Conservation (phyloP, 2,329 filamentous ascomycete genomes). For the Aspergillus pseudoviridinutans region DNA sequence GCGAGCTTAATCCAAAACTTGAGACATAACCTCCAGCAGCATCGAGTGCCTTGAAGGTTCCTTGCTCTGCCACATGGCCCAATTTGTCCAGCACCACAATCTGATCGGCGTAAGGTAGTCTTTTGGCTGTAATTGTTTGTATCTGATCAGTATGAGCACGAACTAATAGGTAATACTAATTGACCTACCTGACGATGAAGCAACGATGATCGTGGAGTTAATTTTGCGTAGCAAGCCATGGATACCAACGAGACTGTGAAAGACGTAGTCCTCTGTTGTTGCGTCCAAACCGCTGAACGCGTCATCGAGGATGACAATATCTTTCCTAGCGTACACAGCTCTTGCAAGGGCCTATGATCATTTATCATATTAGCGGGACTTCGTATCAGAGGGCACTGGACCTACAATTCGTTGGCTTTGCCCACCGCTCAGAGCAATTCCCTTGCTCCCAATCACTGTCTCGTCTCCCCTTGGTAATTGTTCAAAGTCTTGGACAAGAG, state of each 20-base stretch:
- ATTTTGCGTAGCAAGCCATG: constrained; percentile 44
- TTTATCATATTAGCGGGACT: neutral
- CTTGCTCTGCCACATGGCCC: constrained; percentile 41
- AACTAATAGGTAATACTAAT: neutral
- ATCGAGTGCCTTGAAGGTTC: constrained; percentile 35
- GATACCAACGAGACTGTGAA: constrained; percentile 44
- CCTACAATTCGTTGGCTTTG: constrained; percentile 49
- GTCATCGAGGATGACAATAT: constrained; percentile 50
- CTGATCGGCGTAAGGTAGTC: constrained; percentile 41
- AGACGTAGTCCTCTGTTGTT: constrained; percentile 47
- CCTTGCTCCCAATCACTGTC: constrained; percentile 50
- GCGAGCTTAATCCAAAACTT: constrained; percentile 31
- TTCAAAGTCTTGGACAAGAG: constrained; percentile 37
- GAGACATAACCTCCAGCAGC: constrained; percentile 39
- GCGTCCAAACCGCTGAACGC: constrained; percentile 50
- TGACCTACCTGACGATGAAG: constrained; percentile 32
- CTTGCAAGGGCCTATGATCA: constrained; percentile 46
- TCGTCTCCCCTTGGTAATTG: constrained; percentile 40
- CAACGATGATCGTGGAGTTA: constrained; percentile 38
- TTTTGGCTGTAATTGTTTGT: constrained; percentile 26
- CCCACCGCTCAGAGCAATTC: constrained; percentile 50
- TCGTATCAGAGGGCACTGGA: neutral
- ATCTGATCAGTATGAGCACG: neutral
- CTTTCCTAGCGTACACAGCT: constrained; percentile 48
- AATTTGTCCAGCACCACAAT: constrained; percentile 38